phyloP scores from a whole-genome alignment of 176 grass and related monocot species.

The Oropetium thomaeum region DNA sequence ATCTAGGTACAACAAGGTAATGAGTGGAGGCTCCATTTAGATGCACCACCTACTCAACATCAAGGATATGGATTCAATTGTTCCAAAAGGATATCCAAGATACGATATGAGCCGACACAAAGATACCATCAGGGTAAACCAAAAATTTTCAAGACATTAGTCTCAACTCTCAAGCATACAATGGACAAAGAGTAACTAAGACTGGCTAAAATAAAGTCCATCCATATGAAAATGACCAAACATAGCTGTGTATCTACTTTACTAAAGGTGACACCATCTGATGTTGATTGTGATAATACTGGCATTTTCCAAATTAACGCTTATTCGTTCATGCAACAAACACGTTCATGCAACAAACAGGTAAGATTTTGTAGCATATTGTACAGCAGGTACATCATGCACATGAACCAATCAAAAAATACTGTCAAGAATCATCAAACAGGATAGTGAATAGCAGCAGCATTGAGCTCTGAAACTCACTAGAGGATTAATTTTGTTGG shows the following conservation, averaged over 20 bases:
- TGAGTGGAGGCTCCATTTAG: not conserved
- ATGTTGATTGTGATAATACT: not conserved
- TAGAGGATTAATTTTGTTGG: conserved; percentile 93
- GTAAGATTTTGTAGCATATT: not conserved
- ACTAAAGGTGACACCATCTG: not conserved
- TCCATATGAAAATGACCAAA: not conserved
- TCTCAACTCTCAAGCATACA: not conserved
- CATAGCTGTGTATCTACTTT: not conserved
- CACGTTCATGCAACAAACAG: not conserved
- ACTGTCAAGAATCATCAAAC: not conserved
- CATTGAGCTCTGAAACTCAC: conserved; percentile 45
- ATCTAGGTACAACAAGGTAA: not conserved
- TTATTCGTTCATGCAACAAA: not conserved
- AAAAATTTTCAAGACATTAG: not conserved
- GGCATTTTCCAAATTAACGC: not conserved
- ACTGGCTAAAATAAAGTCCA: not conserved
- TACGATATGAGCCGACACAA: not conserved
- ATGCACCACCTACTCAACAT: not conserved
- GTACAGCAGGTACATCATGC: not conserved
- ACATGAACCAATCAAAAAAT: not conserved
- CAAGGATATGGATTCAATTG: not conserved
- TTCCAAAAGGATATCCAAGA: not conserved
- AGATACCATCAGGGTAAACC: not conserved
- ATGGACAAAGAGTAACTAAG: not conserved
- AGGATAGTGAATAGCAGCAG: not conserved